A percentile compares a stretch with the other conserved stretches of the same genome.
Evolutionary conservation across 2,329 filamentous ascomycete species (phyloP).

Genomic region (Botryotinia convoluta): DNA sequence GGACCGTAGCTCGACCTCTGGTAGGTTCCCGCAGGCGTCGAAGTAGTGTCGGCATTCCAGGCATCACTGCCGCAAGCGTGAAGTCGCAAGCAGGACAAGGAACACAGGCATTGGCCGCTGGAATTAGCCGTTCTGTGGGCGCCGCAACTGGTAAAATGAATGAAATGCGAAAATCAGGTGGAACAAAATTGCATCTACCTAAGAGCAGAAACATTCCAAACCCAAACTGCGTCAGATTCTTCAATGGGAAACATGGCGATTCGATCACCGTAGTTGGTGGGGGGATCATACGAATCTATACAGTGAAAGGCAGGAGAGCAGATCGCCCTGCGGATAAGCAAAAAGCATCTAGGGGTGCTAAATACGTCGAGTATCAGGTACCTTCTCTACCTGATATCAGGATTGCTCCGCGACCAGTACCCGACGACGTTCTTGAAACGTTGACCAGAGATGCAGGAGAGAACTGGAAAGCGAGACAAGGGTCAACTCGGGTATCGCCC

Average conservation of each 20-base stretch:
- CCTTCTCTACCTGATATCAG: slow-evolving; percentile 59
- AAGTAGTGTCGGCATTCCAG: slow-evolving; percentile 36
- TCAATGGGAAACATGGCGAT: slow-evolving; percentile 60
- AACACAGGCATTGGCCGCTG: slow-evolving; percentile 69
- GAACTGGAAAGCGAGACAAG: slow-evolving; percentile 41
- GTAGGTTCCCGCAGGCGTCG: slow-evolving; percentile 36
- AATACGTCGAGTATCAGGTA: slow-evolving; percentile 58
- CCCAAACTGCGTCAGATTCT: slow-evolving; percentile 62
- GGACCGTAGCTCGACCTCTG: slow-evolving; percentile 37
- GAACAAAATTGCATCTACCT: slow-evolving; percentile 71
- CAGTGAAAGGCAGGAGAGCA: slow-evolving; percentile 43
- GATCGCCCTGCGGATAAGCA: slow-evolving; percentile 53
- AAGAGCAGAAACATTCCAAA: slow-evolving; percentile 52
- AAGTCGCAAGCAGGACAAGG: slow-evolving; percentile 61
- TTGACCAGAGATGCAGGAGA: slow-evolving; percentile 33
- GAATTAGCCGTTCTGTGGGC: slow-evolving; percentile 70
- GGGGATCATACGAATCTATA: slow-evolving; percentile 64
- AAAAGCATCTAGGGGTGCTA: slow-evolving; percentile 49
- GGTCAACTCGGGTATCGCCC: slow-evolving; percentile 39
- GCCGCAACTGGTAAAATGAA: slow-evolving; percentile 67
- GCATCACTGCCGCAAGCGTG: slow-evolving; percentile 32
- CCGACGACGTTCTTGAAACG: slow-evolving; percentile 38
- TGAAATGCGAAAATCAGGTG: slow-evolving; percentile 70
- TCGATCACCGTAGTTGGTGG: slow-evolving; percentile 63
- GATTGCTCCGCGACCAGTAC: slow-evolving; percentile 55